These are phyloP conservation scores for Ustilago shanxiensis DNA, from an alignment of 1,284 basidiomycete species.

Conservation along the genomic window DNA sequence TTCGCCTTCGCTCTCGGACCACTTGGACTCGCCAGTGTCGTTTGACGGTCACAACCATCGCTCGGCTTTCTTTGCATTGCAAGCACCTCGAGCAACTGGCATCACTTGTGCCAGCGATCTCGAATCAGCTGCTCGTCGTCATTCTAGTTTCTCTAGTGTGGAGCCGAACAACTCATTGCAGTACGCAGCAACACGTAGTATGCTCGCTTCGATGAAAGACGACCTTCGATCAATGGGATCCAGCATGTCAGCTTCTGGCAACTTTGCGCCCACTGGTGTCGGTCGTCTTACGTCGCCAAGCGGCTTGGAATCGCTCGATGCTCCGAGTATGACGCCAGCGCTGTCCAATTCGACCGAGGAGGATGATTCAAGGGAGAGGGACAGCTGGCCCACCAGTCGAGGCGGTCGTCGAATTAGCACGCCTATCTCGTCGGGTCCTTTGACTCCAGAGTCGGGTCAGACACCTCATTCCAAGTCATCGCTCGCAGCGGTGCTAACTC, in stretches of 20 bases:
- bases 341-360: slow-evolving; percentile 26
- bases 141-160: slow-evolving; percentile 53
- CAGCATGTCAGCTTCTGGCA: slow-evolving; percentile 15
- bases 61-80: slow-evolving; percentile 34
- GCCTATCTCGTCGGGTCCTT: slow-evolving; percentile 21
- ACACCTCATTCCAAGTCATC: slow-evolving; percentile 12
- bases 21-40: slow-evolving; percentile 28
- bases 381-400: slow-evolving; percentile 58
- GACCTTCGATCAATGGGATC: neutral
- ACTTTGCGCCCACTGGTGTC: slow-evolving; percentile 4
- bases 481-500: slow-evolving; percentile 12
- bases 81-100: slow-evolving; percentile 10
- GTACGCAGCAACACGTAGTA: slow-evolving; percentile 25
- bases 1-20: slow-evolving; percentile 44
- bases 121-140: slow-evolving; percentile 35
- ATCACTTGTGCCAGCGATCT: neutral
- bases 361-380: slow-evolving; percentile 50
- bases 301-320: slow-evolving; percentile 11
- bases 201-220: slow-evolving; percentile 32
- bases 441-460: slow-evolving; percentile 24
- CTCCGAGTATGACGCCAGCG: slow-evolving; percentile 31
- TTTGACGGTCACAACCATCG: slow-evolving; percentile 36
- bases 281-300: neutral
- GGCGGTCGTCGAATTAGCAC: slow-evolving; percentile 14
- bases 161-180: slow-evolving; percentile 36